Percentiles rank a stretch among this genome's conserved stretches.
These are phyloP conservation scores for Psilocybe sp. DNA, from an alignment of 768 basidiomycete species.

Conservation along the genomic window DNA sequence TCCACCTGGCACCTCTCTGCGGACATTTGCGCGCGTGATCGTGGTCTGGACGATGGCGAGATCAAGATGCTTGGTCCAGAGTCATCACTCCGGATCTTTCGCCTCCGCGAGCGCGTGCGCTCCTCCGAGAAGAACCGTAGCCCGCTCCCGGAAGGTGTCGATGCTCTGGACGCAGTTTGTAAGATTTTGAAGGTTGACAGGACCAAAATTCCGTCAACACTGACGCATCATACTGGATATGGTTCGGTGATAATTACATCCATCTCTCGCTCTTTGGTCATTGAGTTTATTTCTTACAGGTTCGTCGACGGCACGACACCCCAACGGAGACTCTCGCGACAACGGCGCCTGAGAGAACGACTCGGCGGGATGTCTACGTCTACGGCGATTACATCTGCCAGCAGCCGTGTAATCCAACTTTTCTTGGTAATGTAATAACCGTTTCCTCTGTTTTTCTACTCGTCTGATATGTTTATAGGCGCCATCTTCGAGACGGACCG, in stretches of 20 bases:
- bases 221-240: too few relatives aligned
- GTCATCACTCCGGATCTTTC: constrained; percentile 46
- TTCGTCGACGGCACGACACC: too few relatives aligned
- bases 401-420: not conserved
- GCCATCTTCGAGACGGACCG: not conserved
- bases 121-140: not conserved
- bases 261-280: too few relatives aligned
- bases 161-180: too few relatives aligned
- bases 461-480: not conserved
- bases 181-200: too few relatives aligned
- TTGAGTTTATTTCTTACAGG: too few relatives aligned
- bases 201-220: too few relatives aligned
- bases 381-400: not conserved
- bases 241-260: too few relatives aligned
- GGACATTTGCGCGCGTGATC: constrained; percentile 45
- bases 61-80: constrained; percentile 49
- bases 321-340: too few relatives aligned
- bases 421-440: constrained; percentile 12
- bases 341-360: not conserved
- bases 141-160: too few relatives aligned
- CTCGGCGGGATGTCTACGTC: not conserved
- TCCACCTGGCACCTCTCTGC: constrained; percentile 51
- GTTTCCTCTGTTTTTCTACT: not conserved
- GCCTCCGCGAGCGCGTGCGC: constrained; percentile 47
- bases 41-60: constrained; percentile 53